A percentile compares a stretch with the other conserved stretches of the same genome.
Evolutionary conservation across 345 rosid species (phyloP).

Genomic region (Linum usitatissimum): DNA sequence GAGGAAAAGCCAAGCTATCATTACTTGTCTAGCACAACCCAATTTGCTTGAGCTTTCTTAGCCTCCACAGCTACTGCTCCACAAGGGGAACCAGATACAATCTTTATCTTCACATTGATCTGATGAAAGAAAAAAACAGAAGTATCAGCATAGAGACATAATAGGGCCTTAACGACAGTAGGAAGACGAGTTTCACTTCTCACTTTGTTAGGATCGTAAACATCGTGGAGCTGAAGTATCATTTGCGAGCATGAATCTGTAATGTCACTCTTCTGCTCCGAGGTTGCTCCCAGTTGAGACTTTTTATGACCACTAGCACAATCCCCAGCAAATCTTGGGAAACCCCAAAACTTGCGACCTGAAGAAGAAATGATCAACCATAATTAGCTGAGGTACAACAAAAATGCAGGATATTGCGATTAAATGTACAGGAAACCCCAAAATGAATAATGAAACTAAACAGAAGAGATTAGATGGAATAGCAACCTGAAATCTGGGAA

Average conservation of each 20-base stretch:
- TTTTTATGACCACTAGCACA: conserved; percentile 79
- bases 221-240: conserved; percentile 97
- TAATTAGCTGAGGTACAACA: not conserved
- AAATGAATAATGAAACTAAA: conserved; percentile 1
- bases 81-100: conserved; percentile 77
- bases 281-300: conserved; percentile 50
- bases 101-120: conserved; percentile 87
- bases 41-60: conserved; percentile 57
- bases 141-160: conserved; percentile 10
- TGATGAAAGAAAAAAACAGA: conserved; percentile 15
- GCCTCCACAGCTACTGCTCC: conserved; percentile 90
- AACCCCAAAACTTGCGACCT: conserved; percentile 85
- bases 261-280: conserved; percentile 66
- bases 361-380: conserved; percentile 14
- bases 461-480: no score
- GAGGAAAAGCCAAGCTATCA: not conserved
- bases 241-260: conserved; percentile 92
- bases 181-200: not conserved
- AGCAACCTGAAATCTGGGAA: conserved; percentile 54
- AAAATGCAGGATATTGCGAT: no score
- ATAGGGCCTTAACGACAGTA: not conserved
- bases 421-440: no score
- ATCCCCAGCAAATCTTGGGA: conserved; percentile 82
- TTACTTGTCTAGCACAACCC: conserved; percentile 98
- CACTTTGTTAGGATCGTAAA: conserved; percentile 94